These are phyloP conservation scores for Kodamaea alishanica DNA, from an alignment of 1,139 yeast genomes.

Conservation along the genomic window DNA sequence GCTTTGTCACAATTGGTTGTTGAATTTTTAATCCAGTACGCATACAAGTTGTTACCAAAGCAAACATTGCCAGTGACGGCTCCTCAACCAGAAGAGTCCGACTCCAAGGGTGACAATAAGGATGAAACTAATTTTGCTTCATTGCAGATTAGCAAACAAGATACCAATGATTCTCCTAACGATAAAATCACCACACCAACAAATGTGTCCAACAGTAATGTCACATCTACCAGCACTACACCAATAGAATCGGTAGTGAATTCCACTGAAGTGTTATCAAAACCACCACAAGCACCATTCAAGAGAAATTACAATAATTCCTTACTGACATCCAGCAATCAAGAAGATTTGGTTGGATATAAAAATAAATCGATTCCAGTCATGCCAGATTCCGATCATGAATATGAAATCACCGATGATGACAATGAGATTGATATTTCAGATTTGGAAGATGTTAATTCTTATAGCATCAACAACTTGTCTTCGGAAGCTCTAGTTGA, in stretches of 20 bases:
- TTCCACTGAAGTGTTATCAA: conserved; percentile 9
- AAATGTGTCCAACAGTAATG: conserved; percentile 9
- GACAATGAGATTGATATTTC: conserved; percentile 19
- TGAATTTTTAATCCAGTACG: conserved; percentile 84
- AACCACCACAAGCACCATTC: conserved; percentile 18
- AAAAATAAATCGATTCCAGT: conserved; percentile 21
- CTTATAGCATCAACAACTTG: conserved; percentile 7
- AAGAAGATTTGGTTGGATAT: conserved; percentile 48
- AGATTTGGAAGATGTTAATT: conserved; percentile 17
- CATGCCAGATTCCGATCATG: conserved; percentile 30
- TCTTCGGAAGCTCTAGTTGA: not conserved
- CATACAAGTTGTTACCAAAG: conserved; percentile 67
- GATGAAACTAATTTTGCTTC: too few relatives aligned
- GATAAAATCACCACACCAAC: not conserved
- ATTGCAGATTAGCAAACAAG: too few relatives aligned
- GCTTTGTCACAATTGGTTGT: conserved; percentile 83
- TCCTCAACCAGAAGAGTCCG: not conserved
- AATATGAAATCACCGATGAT: conserved; percentile 30
- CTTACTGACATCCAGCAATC: conserved; percentile 47
- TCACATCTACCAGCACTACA: conserved; percentile 19
- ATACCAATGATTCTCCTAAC: too few relatives aligned
- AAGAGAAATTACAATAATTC: conserved; percentile 58
- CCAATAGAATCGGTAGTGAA: conserved; percentile 11
- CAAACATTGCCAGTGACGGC: conserved; percentile 14
- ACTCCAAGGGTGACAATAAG: too few relatives aligned